These are phyloP conservation scores for Solanum hybrid DNA, from an alignment of 305 asterid species.

Conservation along the genomic window DNA sequence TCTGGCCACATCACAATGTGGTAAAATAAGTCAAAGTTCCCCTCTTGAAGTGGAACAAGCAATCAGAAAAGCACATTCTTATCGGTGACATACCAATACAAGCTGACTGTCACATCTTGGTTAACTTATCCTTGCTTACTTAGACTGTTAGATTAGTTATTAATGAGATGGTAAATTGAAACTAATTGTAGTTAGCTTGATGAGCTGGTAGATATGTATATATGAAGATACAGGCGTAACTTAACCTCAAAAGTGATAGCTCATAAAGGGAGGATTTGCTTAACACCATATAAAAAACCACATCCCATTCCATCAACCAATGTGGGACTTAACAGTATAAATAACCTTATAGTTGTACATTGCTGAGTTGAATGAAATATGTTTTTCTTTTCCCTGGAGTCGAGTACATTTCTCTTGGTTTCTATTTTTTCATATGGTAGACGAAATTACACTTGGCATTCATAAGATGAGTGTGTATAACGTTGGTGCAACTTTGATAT, in stretches of 20 bases:
- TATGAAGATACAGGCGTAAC: neutral
- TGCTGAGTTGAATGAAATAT: neutral
- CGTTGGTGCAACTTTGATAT: no score
- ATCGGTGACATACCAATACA: neutral
- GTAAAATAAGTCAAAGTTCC: neutral
- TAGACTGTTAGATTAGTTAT: neutral
- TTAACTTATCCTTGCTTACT: neutral
- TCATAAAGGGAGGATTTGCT: neutral
- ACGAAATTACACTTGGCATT: neutral
- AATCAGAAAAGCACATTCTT: neutral
- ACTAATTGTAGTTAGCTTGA: neutral
- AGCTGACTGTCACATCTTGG: neutral
- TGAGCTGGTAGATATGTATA: neutral
- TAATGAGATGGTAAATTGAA: neutral
- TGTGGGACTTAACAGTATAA: neutral
- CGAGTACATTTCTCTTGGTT: neutral
- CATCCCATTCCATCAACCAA: neutral
- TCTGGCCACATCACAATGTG: neutral
- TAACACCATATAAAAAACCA: fast-evolving
- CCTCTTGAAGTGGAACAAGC: neutral
- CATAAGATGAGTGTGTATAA: neutral
- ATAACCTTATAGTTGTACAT: neutral
- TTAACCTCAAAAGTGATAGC: neutral
- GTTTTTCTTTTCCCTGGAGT: neutral
- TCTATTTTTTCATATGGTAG: neutral